Base-by-base conservation (phyloP, 164 flowering plant genomes). In the Malania oleifera region DNA sequence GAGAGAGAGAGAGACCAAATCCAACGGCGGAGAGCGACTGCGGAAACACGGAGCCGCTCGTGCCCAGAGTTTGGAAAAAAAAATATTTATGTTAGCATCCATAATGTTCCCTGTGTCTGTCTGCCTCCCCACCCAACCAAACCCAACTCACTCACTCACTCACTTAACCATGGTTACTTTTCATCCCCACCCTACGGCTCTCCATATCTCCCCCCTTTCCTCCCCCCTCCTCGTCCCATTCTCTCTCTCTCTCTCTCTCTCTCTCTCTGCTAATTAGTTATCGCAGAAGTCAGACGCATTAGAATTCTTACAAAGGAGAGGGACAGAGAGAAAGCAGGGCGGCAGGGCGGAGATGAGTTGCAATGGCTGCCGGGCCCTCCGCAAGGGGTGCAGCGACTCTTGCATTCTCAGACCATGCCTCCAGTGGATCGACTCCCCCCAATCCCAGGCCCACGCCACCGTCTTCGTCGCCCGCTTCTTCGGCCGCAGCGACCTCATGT, bases 31-130 rank as follows among this genome's bases (percentile, higher is more conserved):
- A 77, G 70, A 48, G 46, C 78, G 68, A 66, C 60, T 80, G 97
- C 91, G 97, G 84, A 87, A 70, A 89, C 86, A 65, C 81, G 97
- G 86, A 83, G 88, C 90, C 97, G 97, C 85, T 79, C 70, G 54
- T 64, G 72, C 96, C 96, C 80, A 80, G 60, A 67, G 71, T 62
- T 88, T 72, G 91, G 91, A 84, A 84, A n/a, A n/a, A n/a, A n/a
- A n/a, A n/a, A n/a, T n/a, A n/a, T n/a, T n/a, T n/a, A n/a, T n/a
- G n/a, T n/a, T n/a, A n/a, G n/a, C n/a, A n/a, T n/a, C n/a, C n/a
- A n/a, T n/a, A n/a, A n/a, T n/a, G n/a, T n/a, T n/a, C n/a, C n/a
- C n/a, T n/a, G n/a, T n/a, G n/a, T n/a, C n/a, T n/a, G n/a, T n/a
- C 64, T 7, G n/a, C 48, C 9, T 45, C 46, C 14, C 28, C 57